These are phyloP conservation scores for Schwanniomyces polymorphus DNA, from an alignment of 805 yeast genomes.

Conservation along the genomic window DNA sequence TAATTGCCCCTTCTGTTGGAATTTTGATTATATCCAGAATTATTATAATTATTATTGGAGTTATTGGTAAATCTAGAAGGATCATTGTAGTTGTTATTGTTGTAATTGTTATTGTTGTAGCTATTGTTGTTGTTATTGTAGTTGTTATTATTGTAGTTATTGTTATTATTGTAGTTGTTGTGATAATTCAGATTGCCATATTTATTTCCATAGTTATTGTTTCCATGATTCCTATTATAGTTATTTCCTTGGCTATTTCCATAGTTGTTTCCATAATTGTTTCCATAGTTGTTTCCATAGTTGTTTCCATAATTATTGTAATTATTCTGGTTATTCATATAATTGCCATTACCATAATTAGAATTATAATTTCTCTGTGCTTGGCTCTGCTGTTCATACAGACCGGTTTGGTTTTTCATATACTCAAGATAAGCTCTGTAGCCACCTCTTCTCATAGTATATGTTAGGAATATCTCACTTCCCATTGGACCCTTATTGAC, in stretches of 20 bases:
- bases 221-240: slow-evolving; percentile 6
- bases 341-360: slow-evolving; percentile 7
- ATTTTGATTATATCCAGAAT: slow-evolving; percentile 1
- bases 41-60: slow-evolving; percentile 5
- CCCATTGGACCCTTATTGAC: slow-evolving; percentile 43
- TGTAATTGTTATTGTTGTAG: slow-evolving; percentile 7
- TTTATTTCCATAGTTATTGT: slow-evolving; percentile 9
- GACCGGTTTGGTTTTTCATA: slow-evolving; percentile 15
- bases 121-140: background rate
- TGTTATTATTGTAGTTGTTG: slow-evolving; percentile 4
- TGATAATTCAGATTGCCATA: slow-evolving; percentile 7
- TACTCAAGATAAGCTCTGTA: slow-evolving; percentile 29
- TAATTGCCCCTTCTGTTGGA: slow-evolving; percentile 3
- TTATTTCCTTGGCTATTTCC: background rate
- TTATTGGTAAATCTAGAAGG: background rate
- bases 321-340: slow-evolving; percentile 3
- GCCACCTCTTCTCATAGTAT: slow-evolving; percentile 39
- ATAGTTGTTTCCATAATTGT: slow-evolving; percentile 8
- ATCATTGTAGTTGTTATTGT: slow-evolving; percentile 10
- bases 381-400: slow-evolving; percentile 5
- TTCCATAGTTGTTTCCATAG: slow-evolving; percentile 10
- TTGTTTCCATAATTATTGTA: slow-evolving; percentile 6
- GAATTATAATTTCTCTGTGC: slow-evolving; percentile 4
- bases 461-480: slow-evolving; percentile 26
- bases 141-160: slow-evolving; percentile 5